These are phyloP conservation scores for Pseudogymnoascus sp. DNA, from an alignment of 2,329 filamentous ascomycete species.

Conservation along the genomic window DNA sequence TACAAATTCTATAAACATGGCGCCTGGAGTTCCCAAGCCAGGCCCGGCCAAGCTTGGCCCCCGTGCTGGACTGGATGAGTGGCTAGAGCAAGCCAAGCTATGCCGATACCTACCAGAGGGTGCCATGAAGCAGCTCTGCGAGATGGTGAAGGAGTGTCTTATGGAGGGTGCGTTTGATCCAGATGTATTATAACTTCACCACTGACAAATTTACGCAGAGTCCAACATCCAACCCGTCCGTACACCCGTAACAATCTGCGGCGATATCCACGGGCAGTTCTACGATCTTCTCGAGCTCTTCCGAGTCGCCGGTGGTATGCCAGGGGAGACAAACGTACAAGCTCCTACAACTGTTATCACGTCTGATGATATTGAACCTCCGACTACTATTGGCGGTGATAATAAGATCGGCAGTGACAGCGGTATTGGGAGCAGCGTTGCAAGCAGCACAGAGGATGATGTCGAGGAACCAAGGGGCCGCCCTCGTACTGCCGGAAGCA, in stretches of 20 bases:
- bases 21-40: slow-evolving; percentile 65
- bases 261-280: slow-evolving; percentile 98
- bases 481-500: slow-evolving; percentile 34
- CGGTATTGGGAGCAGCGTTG: slow-evolving; percentile 41
- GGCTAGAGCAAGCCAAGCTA: slow-evolving; percentile 92
- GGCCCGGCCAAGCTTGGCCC: slow-evolving; percentile 79
- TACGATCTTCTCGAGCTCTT: slow-evolving; percentile 97
- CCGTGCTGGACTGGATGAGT: slow-evolving; percentile 86
- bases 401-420: slow-evolving; percentile 71
- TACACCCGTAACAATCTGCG: slow-evolving; percentile 93
- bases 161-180: slow-evolving; percentile 76
- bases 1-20: background rate
- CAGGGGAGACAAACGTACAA: slow-evolving; percentile 68
- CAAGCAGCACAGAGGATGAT: slow-evolving; percentile 44
- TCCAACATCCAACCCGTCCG: slow-evolving; percentile 98
- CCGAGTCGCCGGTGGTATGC: slow-evolving; percentile 93
- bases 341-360: slow-evolving; percentile 69
- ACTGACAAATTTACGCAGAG: slow-evolving; percentile 48
- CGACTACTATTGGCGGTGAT: slow-evolving; percentile 60
- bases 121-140: slow-evolving; percentile 97
- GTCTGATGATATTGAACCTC: slow-evolving; percentile 87
- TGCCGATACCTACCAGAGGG: slow-evolving; percentile 94
- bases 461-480: slow-evolving; percentile 43
- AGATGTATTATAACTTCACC: background rate
- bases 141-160: slow-evolving; percentile 96